A percentile compares a stretch with the other conserved stretches of the same genome.
Evolutionary conservation across 2,329 filamentous ascomycete genomes (phyloP).

Genomic region (Xylariaceae sp.): DNA sequence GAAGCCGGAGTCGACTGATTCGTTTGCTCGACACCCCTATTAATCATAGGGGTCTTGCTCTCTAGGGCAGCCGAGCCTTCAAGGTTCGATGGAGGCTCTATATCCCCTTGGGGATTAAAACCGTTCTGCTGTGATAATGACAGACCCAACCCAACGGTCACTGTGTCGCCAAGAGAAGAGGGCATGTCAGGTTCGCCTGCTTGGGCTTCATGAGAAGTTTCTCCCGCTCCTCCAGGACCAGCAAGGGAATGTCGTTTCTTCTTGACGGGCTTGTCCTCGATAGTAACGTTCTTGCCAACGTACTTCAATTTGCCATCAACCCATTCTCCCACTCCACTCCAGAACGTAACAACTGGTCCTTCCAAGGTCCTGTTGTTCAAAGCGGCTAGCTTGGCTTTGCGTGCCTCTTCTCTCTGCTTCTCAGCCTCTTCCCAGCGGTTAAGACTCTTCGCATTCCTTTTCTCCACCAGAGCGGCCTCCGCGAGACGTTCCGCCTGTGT

Average conservation of each 20-base stretch:
- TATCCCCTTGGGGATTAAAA: not conserved
- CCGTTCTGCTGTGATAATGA: conserved; percentile 8
- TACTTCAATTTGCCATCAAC: conserved; percentile 67
- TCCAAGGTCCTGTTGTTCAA: conserved; percentile 81
- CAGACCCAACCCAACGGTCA: conserved; percentile 2
- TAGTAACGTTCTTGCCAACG: conserved; percentile 59
- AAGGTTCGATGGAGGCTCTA: not conserved
- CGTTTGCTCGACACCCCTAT: conserved; percentile 7
- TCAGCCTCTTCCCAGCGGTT: conserved; percentile 94
- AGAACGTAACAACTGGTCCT: conserved; percentile 84
- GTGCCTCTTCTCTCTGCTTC: conserved; percentile 78
- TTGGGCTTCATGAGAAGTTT: conserved; percentile 26
- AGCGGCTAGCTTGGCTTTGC: conserved; percentile 76
- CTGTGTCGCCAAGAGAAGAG: conserved; percentile 15
- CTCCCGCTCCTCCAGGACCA: conserved; percentile 19
- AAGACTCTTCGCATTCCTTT: conserved; percentile 80
- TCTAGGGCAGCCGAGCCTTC: not conserved
- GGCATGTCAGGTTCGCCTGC: conserved; percentile 11
- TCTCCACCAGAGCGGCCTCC: conserved; percentile 78
- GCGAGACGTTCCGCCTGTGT: conserved; percentile 81
- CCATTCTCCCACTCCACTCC: conserved; percentile 87
- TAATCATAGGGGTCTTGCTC: not conserved
- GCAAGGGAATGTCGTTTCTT: conserved; percentile 44
- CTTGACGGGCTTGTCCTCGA: conserved; percentile 52
- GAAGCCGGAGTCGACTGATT: not conserved